phyloP scores from a whole-genome alignment of 225 moss, liverwort and hornwort genomes.

The Neckera pumila region DNA sequence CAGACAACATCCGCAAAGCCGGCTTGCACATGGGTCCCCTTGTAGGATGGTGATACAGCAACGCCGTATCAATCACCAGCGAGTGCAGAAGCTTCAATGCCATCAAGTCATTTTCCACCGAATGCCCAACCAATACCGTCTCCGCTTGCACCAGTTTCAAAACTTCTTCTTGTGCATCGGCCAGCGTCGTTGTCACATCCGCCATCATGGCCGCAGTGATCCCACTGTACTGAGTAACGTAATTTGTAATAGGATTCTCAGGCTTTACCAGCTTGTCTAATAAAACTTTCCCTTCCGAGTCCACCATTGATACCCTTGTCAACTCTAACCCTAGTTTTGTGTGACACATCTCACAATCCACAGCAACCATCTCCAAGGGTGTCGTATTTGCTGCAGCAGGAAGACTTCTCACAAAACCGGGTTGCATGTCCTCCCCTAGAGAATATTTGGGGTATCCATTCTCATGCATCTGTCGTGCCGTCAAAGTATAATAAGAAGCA shows the following conservation, averaged over 20 bases:
- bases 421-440: slow-evolving; percentile 5
- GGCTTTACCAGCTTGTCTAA: slow-evolving; percentile 81
- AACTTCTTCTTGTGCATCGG: slow-evolving; percentile 63
- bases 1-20: slow-evolving; percentile 53
- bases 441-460: slow-evolving; percentile 60
- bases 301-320: slow-evolving; percentile 72
- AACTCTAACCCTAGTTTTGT: slow-evolving; percentile 73
- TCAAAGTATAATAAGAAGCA: slow-evolving; percentile 53
- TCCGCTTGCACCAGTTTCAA: slow-evolving; percentile 53
- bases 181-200: slow-evolving; percentile 55
- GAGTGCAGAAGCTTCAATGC: slow-evolving; percentile 65
- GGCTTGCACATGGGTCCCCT: slow-evolving; percentile 62
- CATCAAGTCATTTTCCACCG: slow-evolving; percentile 71
- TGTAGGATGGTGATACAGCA: slow-evolving; percentile 60
- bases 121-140: slow-evolving; percentile 79
- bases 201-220: slow-evolving; percentile 79
- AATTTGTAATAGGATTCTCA: slow-evolving; percentile 62
- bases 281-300: slow-evolving; percentile 37
- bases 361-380: slow-evolving; percentile 55
- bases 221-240: slow-evolving; percentile 80
- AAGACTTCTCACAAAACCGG: slow-evolving; percentile 56
- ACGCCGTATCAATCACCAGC: slow-evolving; percentile 83
- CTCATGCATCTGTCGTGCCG: slow-evolving; percentile 58
- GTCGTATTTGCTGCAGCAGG: slow-evolving; percentile 13
- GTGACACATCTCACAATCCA: slow-evolving; percentile 99